A percentile compares a stretch with the other conserved stretches of the same genome.
These are phyloP conservation scores for Cyclotella distinguenda DNA, from an alignment of 108 stramenopile species.

Conservation along the genomic window DNA sequence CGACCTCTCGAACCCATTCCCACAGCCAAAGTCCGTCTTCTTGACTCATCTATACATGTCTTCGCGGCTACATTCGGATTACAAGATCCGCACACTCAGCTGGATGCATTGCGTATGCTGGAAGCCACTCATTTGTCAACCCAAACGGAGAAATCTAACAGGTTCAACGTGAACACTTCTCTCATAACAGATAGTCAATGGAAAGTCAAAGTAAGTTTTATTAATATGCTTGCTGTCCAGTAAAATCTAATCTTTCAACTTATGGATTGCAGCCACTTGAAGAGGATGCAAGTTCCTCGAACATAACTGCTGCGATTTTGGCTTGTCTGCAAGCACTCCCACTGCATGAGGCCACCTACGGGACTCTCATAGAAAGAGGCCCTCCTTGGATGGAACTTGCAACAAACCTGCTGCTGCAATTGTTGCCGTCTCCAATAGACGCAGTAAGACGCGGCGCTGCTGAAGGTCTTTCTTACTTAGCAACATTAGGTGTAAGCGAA, in stretches of 20 bases:
- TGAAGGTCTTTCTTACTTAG: constrained; percentile 73
- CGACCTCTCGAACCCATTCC: constrained; percentile 66
- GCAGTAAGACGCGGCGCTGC: constrained; percentile 75
- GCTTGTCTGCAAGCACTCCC: constrained; percentile 79
- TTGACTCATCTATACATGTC: constrained; percentile 81
- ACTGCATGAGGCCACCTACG: constrained; percentile 71
- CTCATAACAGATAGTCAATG: constrained; percentile 50
- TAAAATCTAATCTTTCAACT: constrained; percentile 3
- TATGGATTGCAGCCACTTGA: constrained; percentile 52
- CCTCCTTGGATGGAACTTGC: constrained; percentile 88
- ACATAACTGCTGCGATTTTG: constrained; percentile 68
- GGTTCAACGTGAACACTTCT: constrained; percentile 44
- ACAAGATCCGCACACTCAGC: constrained; percentile 77
- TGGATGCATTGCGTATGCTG: constrained; percentile 66
- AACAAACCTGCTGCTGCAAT: constrained; percentile 62
- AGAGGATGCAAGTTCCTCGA: constrained; percentile 57
- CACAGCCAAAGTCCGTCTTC: constrained; percentile 70
- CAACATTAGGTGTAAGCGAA: constrained; percentile 77
- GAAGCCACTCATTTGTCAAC: constrained; percentile 36
- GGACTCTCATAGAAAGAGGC: constrained; percentile 70
- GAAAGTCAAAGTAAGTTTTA: constrained; percentile 37
- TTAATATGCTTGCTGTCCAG: neutral
- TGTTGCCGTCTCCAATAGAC: constrained; percentile 62
- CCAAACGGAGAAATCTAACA: constrained; percentile 41
- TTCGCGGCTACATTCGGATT: constrained; percentile 86